Evolutionary conservation across 768 basidiomycete species (phyloP), one percentile per base, ranked within the genome.

Genomic region (Xerocomellus chrysenteron): DNA sequence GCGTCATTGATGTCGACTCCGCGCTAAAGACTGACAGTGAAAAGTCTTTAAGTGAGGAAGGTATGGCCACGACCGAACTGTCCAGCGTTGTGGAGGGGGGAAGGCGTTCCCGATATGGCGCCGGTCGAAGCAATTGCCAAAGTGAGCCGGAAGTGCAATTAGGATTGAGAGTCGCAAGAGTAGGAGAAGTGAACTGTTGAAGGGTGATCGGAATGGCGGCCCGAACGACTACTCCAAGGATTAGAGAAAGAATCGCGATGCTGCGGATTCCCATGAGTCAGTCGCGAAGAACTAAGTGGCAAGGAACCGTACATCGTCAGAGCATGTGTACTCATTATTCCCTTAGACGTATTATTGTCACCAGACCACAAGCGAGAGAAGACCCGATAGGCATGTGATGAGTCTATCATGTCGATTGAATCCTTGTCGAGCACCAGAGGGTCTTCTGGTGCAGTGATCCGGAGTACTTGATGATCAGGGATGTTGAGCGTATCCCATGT

Each of bases 201-300:
- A 63, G 54, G 21, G 68, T 59, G 33, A 55, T 43, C 19, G 65
- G 54, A 44, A 73, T 55, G 8, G 63, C 59, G 21, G 68, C 56
- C 21, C 70, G 68, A 39, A 72, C 63, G 9, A 84, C 74, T 42
- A 82, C 35, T 70, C 86, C 76, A 30, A 88, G 74, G n/a, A 90
- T 76, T 39, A 90, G 75, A 39, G 87, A 87, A 60, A 90, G 72
- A 47, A 90, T 68, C 1, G 87, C 85, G 57, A 90, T 79, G 47
- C 88, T 90, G 59, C n/a, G 45, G 30, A 57, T 42, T 49, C 26
- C 28, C 30, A 50, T 66, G 24, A 65, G 65, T 49, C 13, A 53
- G 30, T 41, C 17, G 39, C 53, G 35, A 43, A 58, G 3, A 56
- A 61, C 40, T 60, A 46, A 26, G 19, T 51, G 44, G 51, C 30